These are phyloP conservation scores for Phytophthora sp. DNA, from an alignment of 352 stramenopile species.

Conservation along the genomic window DNA sequence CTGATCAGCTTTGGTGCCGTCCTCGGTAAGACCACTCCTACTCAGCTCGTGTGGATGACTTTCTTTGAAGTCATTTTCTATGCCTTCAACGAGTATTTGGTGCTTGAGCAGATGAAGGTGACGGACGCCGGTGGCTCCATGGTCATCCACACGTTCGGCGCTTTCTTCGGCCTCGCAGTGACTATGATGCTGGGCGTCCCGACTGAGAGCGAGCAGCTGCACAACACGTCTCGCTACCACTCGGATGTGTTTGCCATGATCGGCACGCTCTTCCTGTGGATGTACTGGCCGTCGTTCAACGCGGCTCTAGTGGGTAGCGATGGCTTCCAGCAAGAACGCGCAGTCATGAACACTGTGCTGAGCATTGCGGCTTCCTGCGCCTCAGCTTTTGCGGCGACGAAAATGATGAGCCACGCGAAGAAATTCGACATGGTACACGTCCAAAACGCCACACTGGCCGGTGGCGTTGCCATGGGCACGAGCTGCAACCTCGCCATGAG, in stretches of 20 bases:
- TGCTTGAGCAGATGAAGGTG: conserved; percentile 57
- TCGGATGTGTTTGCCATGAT: conserved; percentile 85
- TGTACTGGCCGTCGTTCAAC: conserved; percentile 91
- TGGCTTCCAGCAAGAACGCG: conserved; percentile 71
- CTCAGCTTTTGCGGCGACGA: conserved; percentile 59
- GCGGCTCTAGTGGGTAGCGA: conserved; percentile 60
- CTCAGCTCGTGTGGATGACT: conserved; percentile 79
- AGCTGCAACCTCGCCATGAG: conserved; percentile 75
- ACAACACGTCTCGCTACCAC: conserved; percentile 74
- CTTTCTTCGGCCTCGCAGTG: conserved; percentile 82
- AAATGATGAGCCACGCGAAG: conserved; percentile 50
- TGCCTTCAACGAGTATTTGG: conserved; percentile 79
- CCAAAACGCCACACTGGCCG: conserved; percentile 85
- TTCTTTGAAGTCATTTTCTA: conserved; percentile 83
- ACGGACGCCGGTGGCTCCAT: conserved; percentile 84
- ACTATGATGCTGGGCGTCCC: conserved; percentile 64
- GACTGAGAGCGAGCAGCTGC: conserved; percentile 36
- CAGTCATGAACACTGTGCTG: conserved; percentile 81
- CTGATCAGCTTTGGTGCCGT: conserved; percentile 85
- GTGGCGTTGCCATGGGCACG: conserved; percentile 81
- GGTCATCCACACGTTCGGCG: conserved; percentile 88
- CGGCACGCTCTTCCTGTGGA: conserved; percentile 87
- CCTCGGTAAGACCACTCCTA: conserved; percentile 76
- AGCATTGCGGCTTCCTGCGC: conserved; percentile 69
- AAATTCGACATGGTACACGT: conserved; percentile 88